A percentile compares a stretch with the other conserved stretches of the same genome.
These are phyloP conservation scores for Voacanga thouarsii DNA, from an alignment of 257 asterid genomes.

Conservation along the genomic window DNA sequence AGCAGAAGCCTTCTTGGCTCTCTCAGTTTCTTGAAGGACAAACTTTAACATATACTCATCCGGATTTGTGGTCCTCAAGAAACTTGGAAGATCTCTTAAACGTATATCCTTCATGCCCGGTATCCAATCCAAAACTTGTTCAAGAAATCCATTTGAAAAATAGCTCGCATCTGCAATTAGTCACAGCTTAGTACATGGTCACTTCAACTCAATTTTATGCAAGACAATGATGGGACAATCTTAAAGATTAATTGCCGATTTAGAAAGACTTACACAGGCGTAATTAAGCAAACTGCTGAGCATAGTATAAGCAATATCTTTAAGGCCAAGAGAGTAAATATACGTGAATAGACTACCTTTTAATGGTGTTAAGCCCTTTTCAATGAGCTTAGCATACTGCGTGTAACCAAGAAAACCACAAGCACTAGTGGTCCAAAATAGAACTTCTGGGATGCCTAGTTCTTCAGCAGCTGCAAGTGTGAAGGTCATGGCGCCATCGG, in stretches of 20 bases:
- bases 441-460: conserved; percentile 26
- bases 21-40: conserved; percentile 17
- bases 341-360: conserved; percentile 9
- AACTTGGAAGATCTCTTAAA: conserved; percentile 27
- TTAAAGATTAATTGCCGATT: neutral
- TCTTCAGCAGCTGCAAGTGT: conserved; percentile 30
- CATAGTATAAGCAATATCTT: too few relatives aligned
- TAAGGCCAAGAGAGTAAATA: too few relatives aligned
- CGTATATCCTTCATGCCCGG: conserved; percentile 28
- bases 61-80: conserved; percentile 30
- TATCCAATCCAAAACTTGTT: conserved; percentile 28
- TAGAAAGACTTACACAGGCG: neutral
- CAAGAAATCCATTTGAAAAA: conserved; percentile 29
- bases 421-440: conserved; percentile 26
- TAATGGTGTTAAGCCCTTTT: conserved; percentile 28
- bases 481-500: conserved; percentile 24
- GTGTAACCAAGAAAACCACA: conserved; percentile 21
- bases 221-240: neutral
- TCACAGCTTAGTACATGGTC: neutral
- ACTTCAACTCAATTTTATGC: neutral
- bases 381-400: conserved; percentile 15
- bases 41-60: conserved; percentile 12
- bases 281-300: too few relatives aligned
- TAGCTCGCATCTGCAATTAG: conserved; percentile 23
- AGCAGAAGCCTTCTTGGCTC: conserved; percentile 23